These are phyloP conservation scores for Syzygium aromaticum DNA, from an alignment of 345 rosid species.

Conservation along the genomic window DNA sequence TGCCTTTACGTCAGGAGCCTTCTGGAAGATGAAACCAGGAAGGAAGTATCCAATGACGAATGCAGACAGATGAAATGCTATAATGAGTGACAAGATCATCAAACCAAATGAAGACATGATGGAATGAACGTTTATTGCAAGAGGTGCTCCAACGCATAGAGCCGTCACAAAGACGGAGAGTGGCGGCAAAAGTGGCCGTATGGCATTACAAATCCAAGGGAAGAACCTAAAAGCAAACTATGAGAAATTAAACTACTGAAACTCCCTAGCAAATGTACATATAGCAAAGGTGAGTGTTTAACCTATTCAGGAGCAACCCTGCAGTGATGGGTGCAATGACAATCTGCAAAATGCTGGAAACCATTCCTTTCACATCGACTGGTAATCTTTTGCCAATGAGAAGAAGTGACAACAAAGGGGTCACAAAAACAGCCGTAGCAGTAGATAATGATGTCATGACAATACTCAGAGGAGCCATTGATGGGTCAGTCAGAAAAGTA, in stretches of 20 bases:
- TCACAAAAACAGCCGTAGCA: constrained; percentile 73
- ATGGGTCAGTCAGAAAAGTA: constrained; percentile 76
- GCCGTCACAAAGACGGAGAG: constrained; percentile 82
- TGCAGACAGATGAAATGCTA: constrained; percentile 65
- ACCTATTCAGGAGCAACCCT: constrained; percentile 86
- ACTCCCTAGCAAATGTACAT: background rate
- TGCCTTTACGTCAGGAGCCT: constrained; percentile 48
- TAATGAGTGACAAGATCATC: constrained; percentile 33
- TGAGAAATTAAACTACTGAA: background rate
- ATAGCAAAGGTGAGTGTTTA: background rate
- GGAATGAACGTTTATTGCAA: constrained; percentile 67
- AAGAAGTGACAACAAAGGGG: constrained; percentile 73
- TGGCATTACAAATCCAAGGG: constrained; percentile 51
- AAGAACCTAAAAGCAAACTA: constrained; percentile 47
- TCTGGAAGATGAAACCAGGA: constrained; percentile 44
- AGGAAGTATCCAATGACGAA: constrained; percentile 63
- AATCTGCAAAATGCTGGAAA: constrained; percentile 81
- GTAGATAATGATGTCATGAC: constrained; percentile 95
- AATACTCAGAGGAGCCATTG: constrained; percentile 79
- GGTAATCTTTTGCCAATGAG: constrained; percentile 87
- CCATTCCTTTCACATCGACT: constrained; percentile 90
- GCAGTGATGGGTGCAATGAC: constrained; percentile 76
- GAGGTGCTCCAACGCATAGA: constrained; percentile 86
- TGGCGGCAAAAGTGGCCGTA: constrained; percentile 63
- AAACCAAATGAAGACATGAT: constrained; percentile 73